Conservation (phyloP, 2,329 filamentous ascomycete genomes). For the Metarhizium sp. region DNA sequence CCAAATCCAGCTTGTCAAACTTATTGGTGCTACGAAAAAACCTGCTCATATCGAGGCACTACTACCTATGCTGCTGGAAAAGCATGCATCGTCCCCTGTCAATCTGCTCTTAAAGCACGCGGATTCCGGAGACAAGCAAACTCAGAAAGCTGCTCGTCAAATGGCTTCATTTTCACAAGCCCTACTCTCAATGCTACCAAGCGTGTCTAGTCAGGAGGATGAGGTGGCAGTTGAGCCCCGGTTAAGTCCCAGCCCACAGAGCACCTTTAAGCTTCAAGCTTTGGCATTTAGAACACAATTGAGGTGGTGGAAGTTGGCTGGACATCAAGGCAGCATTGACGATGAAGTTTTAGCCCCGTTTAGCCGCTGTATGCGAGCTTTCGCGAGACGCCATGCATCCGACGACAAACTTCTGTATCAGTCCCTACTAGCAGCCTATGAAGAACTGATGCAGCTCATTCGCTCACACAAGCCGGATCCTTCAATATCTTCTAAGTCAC, state of each 20-base stretch:
- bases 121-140: constrained; percentile 32
- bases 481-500: constrained; percentile 28
- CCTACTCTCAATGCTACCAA: constrained; percentile 57
- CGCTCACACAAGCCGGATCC: constrained; percentile 23
- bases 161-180: constrained; percentile 57
- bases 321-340: constrained; percentile 48
- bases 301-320: constrained; percentile 56
- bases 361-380: constrained; percentile 52
- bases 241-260: constrained; percentile 45
- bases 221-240: constrained; percentile 40
- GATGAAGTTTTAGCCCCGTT: constrained; percentile 60
- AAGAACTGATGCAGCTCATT: constrained; percentile 23
- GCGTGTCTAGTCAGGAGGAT: constrained; percentile 56
- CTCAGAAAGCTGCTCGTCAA: constrained; percentile 52
- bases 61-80: constrained; percentile 44
- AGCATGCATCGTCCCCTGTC: constrained; percentile 45
- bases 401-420: constrained; percentile 27
- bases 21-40: constrained; percentile 52
- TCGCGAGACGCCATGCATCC: constrained; percentile 41
- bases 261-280: constrained; percentile 53
- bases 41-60: constrained; percentile 48
- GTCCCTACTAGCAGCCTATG: constrained; percentile 21
- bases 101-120: constrained; percentile 43
- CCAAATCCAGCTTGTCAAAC: constrained; percentile 55
- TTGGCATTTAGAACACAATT: constrained; percentile 52